A percentile compares a stretch with the other conserved stretches of the same genome.
These are phyloP conservation scores for Hsuehochloa calcarea DNA, from an alignment of 176 grass and related monocot species.

Conservation along the genomic window DNA sequence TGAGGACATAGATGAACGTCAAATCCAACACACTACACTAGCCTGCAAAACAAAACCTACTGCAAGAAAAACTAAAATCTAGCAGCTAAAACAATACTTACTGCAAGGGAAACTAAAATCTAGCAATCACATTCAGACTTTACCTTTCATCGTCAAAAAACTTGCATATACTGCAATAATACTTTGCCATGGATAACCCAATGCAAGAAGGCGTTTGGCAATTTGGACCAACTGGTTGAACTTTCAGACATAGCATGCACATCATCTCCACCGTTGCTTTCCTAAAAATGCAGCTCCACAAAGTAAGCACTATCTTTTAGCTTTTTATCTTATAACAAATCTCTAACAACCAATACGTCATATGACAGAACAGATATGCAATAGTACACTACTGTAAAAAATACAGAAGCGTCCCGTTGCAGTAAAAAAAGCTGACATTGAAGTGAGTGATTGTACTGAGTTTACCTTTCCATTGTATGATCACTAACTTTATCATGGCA, in stretches of 20 bases:
- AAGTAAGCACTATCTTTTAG: conserved; percentile 20
- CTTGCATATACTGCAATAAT: conserved; percentile 87
- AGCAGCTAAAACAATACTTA: not conserved
- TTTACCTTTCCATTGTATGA: conserved; percentile 88
- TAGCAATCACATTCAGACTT: not conserved
- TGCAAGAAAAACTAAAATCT: not conserved
- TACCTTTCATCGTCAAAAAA: conserved; percentile 98
- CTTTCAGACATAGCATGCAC: conserved; percentile 80
- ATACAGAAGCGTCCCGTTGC: not conserved
- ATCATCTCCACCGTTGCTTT: conserved; percentile 82
- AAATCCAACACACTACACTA: not conserved
- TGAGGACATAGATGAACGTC: not conserved
- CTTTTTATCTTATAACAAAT: not conserved
- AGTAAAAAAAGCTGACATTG: not conserved
- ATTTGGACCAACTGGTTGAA: conserved; percentile 70
- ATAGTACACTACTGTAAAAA: not conserved
- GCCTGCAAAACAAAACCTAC: too few species aligned
- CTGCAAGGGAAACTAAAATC: not conserved
- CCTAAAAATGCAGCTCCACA: conserved; percentile 46
- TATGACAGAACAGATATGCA: not conserved
- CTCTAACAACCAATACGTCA: not conserved
- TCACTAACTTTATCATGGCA: conserved; percentile 93
- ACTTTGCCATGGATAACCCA: conserved; percentile 74
- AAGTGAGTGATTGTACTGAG: not conserved
- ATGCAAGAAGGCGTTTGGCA: conserved; percentile 62